Evolutionary conservation across 2,329 filamentous ascomycete species (phyloP).

Genomic region (Hypoxylon sp.): DNA sequence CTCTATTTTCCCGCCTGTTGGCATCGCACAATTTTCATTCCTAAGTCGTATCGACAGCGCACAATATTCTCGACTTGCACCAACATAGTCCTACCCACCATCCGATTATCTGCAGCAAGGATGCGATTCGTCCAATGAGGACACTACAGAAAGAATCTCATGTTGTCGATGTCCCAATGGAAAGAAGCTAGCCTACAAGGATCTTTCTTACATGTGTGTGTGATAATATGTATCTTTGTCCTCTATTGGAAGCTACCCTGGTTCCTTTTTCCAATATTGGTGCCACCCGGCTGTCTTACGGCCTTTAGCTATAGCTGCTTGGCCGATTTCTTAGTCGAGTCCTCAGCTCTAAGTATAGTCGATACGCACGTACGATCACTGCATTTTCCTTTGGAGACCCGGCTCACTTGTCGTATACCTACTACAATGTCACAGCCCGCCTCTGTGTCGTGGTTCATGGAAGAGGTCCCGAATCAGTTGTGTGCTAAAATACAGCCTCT

Average conservation of each 20-base stretch:
- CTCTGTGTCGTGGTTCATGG: not conserved
- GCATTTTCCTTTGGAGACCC: constrained; percentile 1
- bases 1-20: constrained; percentile 14
- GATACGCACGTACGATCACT: not conserved
- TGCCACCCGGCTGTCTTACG: not conserved
- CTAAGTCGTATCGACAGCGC: constrained; percentile 37
- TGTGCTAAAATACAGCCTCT: not conserved
- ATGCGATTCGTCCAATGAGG: constrained; percentile 34
- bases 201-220: constrained; percentile 37
- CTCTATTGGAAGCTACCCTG: constrained; percentile 28
- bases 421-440: not conserved
- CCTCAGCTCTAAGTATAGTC: constrained; percentile 27
- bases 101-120: constrained; percentile 36
- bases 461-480: not conserved
- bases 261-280: constrained; percentile 23
- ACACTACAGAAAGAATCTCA: constrained; percentile 22
- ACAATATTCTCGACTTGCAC: constrained; percentile 28
- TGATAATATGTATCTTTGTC: constrained; percentile 28
- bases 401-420: constrained; percentile 7
- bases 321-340: constrained; percentile 8
- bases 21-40: constrained; percentile 16
- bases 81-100: constrained; percentile 42
- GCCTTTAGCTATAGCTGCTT: constrained; percentile 16
- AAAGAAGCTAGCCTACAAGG: constrained; percentile 29
- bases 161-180: constrained; percentile 32